phyloP scores from a whole-genome alignment of 2,329 filamentous ascomycete species.

The Ophiostoma australiae region DNA sequence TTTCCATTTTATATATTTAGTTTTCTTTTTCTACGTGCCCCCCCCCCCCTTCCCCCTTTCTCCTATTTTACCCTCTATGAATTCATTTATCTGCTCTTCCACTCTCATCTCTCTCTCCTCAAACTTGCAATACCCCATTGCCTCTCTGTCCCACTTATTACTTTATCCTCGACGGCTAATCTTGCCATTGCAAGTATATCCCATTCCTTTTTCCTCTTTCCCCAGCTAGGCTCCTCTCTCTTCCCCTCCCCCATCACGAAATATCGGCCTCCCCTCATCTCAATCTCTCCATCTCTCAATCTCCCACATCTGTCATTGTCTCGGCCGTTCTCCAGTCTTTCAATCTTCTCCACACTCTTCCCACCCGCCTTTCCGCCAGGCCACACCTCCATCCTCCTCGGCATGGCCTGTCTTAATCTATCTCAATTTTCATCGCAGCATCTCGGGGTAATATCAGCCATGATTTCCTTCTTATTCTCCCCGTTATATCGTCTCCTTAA shows the following conservation, averaged over 20 bases:
- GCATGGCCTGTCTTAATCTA: constrained; percentile 35
- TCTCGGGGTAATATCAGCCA: not conserved
- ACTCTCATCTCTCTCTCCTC: not conserved
- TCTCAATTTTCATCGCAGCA: not conserved
- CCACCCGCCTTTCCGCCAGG: constrained; percentile 27
- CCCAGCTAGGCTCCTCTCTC: not conserved
- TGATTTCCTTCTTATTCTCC: not conserved
- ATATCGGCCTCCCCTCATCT: no score
- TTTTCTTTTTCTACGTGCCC: not conserved
- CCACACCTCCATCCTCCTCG: not conserved
- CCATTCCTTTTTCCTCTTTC: not conserved
- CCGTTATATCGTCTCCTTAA: not conserved
- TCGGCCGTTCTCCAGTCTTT: constrained; percentile 11
- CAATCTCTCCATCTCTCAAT: not conserved
- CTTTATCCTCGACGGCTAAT: not conserved
- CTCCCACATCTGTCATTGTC: constrained; percentile 30
- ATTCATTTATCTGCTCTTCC: not conserved
- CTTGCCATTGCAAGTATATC: not conserved
- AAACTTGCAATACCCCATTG: not conserved
- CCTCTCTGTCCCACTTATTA: not conserved
- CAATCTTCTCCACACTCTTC: not conserved
- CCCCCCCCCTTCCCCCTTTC: not conserved
- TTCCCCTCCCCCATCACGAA: not conserved
- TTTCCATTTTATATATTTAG: not conserved
- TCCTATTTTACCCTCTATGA: not conserved